phyloP scores from a whole-genome alignment of 2,329 filamentous ascomycete genomes.

The Penicillium sclerotigenum region DNA sequence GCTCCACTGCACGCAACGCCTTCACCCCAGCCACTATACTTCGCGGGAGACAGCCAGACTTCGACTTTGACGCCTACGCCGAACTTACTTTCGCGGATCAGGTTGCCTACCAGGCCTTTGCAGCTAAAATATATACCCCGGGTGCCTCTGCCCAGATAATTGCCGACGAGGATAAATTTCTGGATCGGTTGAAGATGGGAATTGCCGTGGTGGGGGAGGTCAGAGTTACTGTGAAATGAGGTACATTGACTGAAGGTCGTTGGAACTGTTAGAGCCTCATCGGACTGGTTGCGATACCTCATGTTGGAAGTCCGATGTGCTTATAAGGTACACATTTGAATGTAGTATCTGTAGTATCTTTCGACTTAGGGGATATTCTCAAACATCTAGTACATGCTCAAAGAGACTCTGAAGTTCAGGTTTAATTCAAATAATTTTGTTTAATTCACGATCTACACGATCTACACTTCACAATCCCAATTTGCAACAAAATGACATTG shows the following conservation, averaged over 20 bases:
- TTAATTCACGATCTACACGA: too few species aligned
- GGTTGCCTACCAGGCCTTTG: conserved; percentile 11
- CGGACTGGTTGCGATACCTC: background rate
- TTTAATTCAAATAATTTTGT: background rate
- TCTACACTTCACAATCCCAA: too few species aligned
- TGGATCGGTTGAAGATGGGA: conserved; percentile 13
- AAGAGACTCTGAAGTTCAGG: background rate
- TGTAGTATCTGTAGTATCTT: background rate
- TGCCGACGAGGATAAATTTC: conserved; percentile 19
- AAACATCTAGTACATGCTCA: background rate
- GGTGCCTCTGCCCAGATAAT: conserved; percentile 18
- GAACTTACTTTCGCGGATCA: conserved; percentile 19
- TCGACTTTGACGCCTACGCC: conserved; percentile 18
- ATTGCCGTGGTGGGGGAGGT: conserved; percentile 4
- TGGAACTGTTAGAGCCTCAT: background rate
- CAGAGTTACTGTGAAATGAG: background rate
- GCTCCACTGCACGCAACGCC: conserved; percentile 13
- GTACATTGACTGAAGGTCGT: background rate
- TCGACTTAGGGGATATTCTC: too few species aligned
- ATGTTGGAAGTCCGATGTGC: too few species aligned
- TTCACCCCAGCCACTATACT: conserved; percentile 17
- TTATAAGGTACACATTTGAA: background rate
- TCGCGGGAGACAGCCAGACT: conserved; percentile 14
- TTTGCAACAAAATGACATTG: background rate
- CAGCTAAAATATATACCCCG: conserved; percentile 9